Conservation (phyloP, 257 asterid species). For the Salvia hispanica region DNA sequence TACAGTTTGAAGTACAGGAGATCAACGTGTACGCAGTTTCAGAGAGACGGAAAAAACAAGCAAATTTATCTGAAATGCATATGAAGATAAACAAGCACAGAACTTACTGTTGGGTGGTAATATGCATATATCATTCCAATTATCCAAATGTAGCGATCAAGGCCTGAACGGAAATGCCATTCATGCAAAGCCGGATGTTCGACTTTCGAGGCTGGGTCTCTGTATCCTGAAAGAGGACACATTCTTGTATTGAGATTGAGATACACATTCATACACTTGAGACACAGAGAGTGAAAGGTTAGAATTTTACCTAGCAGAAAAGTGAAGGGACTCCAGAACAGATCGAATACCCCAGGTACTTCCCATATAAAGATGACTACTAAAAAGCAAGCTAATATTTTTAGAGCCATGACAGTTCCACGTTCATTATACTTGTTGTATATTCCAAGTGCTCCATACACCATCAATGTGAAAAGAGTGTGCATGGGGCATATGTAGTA, state of each 20-base stretch:
- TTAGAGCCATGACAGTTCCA: conserved; percentile 77
- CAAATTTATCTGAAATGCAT: conserved; percentile 13
- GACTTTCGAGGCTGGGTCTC: conserved; percentile 81
- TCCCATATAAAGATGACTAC: conserved; percentile 96
- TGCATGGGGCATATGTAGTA: conserved; percentile 99
- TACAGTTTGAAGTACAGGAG: conserved; percentile 12
- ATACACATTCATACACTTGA: conserved; percentile 24
- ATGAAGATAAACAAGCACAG: conserved; percentile 13
- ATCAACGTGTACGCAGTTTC: conserved; percentile 6
- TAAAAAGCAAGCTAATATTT: conserved; percentile 64
- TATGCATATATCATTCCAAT: conserved; percentile 93
- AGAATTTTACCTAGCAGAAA: conserved; percentile 67
- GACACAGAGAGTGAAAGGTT: conserved; percentile 1
- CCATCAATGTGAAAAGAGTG: conserved; percentile 96
- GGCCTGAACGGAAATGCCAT: conserved; percentile 97
- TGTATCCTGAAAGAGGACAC: conserved; percentile 55
- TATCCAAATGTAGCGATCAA: conserved; percentile 95
- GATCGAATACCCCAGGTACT: conserved; percentile 86
- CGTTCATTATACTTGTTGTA: conserved; percentile 87
- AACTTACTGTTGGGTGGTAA: conserved; percentile 81
- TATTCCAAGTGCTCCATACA: conserved; percentile 95
- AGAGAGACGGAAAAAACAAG: conserved; percentile 21
- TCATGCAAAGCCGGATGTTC: conserved; percentile 81
- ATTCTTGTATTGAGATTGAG: conserved; percentile 24
- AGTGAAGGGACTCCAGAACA: conserved; percentile 79